Percentiles rank a stretch among this genome's conserved stretches.
phyloP scores from a whole-genome alignment of 2,329 filamentous ascomycete species.

The Leptographium wingfieldii region DNA sequence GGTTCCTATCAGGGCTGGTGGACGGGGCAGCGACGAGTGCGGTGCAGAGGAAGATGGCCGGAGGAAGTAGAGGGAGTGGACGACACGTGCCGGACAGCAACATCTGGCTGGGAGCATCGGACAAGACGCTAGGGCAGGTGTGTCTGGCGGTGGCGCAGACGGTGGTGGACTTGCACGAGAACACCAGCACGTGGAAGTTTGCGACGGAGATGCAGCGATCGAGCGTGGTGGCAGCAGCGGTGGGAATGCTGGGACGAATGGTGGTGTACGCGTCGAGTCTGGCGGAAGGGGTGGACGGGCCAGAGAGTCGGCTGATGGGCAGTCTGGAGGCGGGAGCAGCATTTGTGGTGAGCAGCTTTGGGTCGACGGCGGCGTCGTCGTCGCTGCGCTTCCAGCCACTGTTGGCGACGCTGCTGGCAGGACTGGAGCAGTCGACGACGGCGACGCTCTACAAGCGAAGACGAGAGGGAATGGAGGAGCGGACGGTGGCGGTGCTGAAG shows the following conservation, averaged over 20 bases:
- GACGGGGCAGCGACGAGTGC: slow-evolving; percentile 61
- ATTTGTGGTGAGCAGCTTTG: slow-evolving; percentile 65
- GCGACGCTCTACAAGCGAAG: slow-evolving; percentile 50
- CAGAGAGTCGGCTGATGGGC: not conserved
- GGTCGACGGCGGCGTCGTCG: slow-evolving; percentile 50
- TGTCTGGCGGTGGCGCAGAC: slow-evolving; percentile 61
- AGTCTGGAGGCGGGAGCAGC: slow-evolving; percentile 60
- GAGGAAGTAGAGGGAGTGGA: slow-evolving; percentile 22
- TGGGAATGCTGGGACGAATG: slow-evolving; percentile 58
- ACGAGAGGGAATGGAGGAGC: slow-evolving; percentile 41
- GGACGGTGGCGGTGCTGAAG: slow-evolving; percentile 50
- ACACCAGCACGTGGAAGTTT: slow-evolving; percentile 77
- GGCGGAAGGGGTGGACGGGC: slow-evolving; percentile 16
- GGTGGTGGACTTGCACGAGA: slow-evolving; percentile 74
- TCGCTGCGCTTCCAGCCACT: slow-evolving; percentile 68
- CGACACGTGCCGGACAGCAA: slow-evolving; percentile 33
- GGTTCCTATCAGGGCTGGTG: slow-evolving; percentile 62
- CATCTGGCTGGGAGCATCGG: slow-evolving; percentile 56
- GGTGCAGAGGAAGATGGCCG: slow-evolving; percentile 48
- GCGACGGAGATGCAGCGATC: slow-evolving; percentile 53
- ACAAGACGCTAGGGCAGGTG: slow-evolving; percentile 62
- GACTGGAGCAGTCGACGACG: slow-evolving; percentile 32
- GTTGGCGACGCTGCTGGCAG: slow-evolving; percentile 54
- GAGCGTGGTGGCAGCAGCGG: slow-evolving; percentile 54
- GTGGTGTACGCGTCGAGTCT: slow-evolving; percentile 63